Conservation (phyloP, 148 eudicot species). For the Arctostaphylos glauca region DNA sequence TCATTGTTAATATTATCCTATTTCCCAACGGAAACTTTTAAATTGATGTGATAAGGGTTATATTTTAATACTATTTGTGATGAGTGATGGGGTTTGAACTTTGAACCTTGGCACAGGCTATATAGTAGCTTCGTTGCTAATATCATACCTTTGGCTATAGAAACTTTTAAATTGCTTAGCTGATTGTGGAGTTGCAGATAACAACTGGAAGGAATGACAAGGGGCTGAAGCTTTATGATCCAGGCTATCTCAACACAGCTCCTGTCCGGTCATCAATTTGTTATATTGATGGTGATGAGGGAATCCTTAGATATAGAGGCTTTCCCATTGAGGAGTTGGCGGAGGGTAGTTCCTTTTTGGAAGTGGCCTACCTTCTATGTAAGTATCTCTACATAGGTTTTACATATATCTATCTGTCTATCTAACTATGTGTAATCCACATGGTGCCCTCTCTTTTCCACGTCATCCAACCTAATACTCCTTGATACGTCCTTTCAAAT, state of each 20-base stretch:
- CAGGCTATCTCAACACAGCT: conserved; percentile 97
- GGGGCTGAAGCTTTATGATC: conserved; percentile 93
- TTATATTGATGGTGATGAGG: conserved; percentile 98
- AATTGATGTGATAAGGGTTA: background rate
- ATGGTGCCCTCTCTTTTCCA: too few relatives aligned
- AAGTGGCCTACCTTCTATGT: conserved; percentile 91
- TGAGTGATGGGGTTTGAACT: background rate
- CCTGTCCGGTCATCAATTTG: conserved; percentile 93
- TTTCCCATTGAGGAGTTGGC: conserved; percentile 96
- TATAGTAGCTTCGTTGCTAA: background rate
- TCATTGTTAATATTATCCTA: too few relatives aligned
- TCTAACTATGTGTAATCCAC: too few relatives aligned
- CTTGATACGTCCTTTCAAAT: too few relatives aligned
- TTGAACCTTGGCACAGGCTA: background rate
- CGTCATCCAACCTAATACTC: too few relatives aligned
- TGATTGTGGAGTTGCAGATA: conserved; percentile 46
- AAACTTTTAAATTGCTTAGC: background rate
- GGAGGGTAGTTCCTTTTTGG: conserved; percentile 87
- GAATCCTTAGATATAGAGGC: conserved; percentile 92
- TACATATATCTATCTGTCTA: too few relatives aligned
- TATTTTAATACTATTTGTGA: background rate
- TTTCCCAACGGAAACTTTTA: too few relatives aligned
- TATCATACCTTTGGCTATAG: background rate
- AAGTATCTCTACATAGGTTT: conserved; percentile 32
- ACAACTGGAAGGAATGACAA: conserved; percentile 86